Conservation (phyloP, 177 flowering plant species). For the Vitis hybrid region DNA sequence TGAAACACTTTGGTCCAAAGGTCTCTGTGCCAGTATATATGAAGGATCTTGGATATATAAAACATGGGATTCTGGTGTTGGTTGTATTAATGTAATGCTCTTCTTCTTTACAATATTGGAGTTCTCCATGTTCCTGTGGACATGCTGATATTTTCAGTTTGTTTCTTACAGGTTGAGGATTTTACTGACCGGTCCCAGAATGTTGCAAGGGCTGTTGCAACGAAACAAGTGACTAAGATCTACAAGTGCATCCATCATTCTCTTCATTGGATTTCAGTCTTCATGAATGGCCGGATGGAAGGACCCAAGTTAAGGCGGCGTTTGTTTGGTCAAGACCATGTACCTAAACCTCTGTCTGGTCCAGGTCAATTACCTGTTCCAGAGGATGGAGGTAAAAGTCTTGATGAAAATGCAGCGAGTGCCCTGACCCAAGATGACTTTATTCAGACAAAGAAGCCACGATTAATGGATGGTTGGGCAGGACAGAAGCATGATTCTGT, state of each 20-base stretch:
- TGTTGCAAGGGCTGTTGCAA: conserved; percentile 62
- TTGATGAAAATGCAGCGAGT: background rate
- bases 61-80: conserved; percentile 37
- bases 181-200: conserved; percentile 54
- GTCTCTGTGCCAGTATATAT: conserved; percentile 63
- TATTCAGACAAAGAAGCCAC: background rate
- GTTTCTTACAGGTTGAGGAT: conserved; percentile 57
- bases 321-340: conserved; percentile 36
- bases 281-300: conserved; percentile 31
- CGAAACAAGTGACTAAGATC: conserved; percentile 30
- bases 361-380: conserved; percentile 8
- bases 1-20: conserved; percentile 54
- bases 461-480: background rate
- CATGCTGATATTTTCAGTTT: background rate
- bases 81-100: conserved; percentile 47
- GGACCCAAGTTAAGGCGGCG: conserved; percentile 25
- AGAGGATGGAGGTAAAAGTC: background rate
- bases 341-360: background rate
- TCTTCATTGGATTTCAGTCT: conserved; percentile 27
- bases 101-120: background rate
- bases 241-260: conserved; percentile 42
- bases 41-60: conserved; percentile 57
- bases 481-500: background rate
- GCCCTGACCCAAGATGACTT: background rate
- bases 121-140: background rate